phyloP scores from a whole-genome alignment of 495 filamentous ascomycete species.

The Pyrenopolyporus hunteri region DNA sequence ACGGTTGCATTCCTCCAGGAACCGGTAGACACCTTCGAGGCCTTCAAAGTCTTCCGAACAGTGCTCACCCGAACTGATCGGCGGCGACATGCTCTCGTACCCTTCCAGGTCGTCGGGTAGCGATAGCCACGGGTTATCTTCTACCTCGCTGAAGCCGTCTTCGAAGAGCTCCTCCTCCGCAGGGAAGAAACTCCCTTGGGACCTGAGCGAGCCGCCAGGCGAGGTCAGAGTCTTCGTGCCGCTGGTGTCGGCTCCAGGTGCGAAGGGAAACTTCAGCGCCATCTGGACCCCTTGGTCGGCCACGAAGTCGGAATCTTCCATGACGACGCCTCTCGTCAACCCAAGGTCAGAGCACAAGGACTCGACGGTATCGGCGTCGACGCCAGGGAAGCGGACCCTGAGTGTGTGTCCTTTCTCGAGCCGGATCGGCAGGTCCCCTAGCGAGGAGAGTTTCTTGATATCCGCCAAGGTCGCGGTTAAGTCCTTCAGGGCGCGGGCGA shows the following conservation, averaged over 20 bases:
- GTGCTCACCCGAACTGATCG: conserved; percentile 48
- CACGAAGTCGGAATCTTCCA: conserved; percentile 79
- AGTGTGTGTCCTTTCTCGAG: conserved; percentile 66
- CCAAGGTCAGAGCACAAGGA: conserved; percentile 85
- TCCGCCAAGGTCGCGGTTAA: conserved; percentile 80
- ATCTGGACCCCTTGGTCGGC: conserved; percentile 65
- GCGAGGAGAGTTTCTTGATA: conserved; percentile 70
- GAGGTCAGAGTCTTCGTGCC: conserved; percentile 53
- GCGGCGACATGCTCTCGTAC: conserved; percentile 57
- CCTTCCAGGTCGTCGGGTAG: conserved; percentile 52
- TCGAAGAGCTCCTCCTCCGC: conserved; percentile 51
- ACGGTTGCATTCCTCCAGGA: conserved; percentile 83
- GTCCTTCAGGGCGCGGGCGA: conserved; percentile 84
- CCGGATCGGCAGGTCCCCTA: conserved; percentile 84
- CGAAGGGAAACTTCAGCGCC: conserved; percentile 85
- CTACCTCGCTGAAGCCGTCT: conserved; percentile 40
- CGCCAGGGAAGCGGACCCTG: conserved; percentile 87
- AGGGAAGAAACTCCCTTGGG: conserved; percentile 44
- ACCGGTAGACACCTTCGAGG: conserved; percentile 83
- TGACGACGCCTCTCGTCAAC: conserved; percentile 73
- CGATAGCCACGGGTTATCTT: conserved; percentile 56
- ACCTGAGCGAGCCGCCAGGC: conserved; percentile 53
- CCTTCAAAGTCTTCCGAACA: conserved; percentile 71
- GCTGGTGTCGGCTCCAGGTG: conserved; percentile 59
- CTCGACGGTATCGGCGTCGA: conserved; percentile 84